These are phyloP conservation scores for Nicotiana benthamiana DNA, from an alignment of 257 asterid genomes.

Conservation along the genomic window DNA sequence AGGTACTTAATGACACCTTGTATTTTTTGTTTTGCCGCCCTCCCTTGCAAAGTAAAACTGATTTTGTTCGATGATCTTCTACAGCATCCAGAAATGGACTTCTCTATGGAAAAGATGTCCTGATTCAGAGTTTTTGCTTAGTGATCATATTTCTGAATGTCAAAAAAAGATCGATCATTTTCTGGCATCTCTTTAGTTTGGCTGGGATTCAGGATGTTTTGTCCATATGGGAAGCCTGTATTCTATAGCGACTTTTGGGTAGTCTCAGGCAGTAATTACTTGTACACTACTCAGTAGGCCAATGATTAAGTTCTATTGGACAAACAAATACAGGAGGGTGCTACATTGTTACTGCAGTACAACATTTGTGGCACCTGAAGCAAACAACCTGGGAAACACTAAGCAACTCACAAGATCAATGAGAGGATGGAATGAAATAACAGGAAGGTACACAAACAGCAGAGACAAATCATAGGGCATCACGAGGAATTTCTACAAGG, in stretches of 20 bases:
- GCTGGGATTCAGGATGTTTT: background rate
- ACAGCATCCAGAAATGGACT: conserved; percentile 79
- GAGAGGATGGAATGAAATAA: no score
- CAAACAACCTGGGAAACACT: no score
- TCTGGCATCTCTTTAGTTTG: background rate
- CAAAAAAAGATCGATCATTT: background rate
- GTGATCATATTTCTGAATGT: background rate
- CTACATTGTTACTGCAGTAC: no score
- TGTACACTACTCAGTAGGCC: background rate
- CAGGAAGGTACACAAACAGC: no score
- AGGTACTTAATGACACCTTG: conserved; percentile 24
- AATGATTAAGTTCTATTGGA: no score
- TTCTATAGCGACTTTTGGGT: background rate
- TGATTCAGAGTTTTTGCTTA: conserved; percentile 15
- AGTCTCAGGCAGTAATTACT: background rate
- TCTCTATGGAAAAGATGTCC: conserved; percentile 39
- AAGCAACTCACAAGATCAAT: no score
- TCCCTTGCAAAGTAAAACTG: background rate
- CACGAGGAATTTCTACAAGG: no score
- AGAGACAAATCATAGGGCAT: no score
- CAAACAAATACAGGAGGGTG: no score
- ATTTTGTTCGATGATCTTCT: background rate
- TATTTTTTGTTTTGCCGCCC: background rate
- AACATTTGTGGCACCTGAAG: no score
- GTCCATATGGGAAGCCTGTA: background rate